Evolutionary conservation across 2,329 filamentous ascomycete species (phyloP).

Genomic region (Aspergillus ustus): DNA sequence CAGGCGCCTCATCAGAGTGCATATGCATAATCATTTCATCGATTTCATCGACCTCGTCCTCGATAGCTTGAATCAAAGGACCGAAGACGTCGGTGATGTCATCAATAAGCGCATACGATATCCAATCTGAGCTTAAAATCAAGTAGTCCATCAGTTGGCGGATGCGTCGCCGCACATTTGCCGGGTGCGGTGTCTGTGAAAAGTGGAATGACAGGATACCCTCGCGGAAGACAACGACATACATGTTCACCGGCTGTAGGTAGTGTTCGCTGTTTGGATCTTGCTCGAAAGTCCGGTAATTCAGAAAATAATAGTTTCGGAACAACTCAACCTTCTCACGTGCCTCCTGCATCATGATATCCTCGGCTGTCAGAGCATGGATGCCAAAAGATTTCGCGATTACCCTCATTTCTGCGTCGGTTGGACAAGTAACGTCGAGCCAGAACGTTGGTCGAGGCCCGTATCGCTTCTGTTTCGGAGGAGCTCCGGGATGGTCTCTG

Average conservation of each 20-base stretch:
- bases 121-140: constrained; percentile 93
- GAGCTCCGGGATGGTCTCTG: constrained; percentile 26
- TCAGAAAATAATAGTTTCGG: constrained; percentile 97
- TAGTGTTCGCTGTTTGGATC: constrained; percentile 88
- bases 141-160: constrained; percentile 93
- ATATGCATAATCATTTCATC: constrained; percentile 87
- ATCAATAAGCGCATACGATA: constrained; percentile 96
- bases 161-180: constrained; percentile 91
- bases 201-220: constrained; percentile 97
- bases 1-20: constrained; percentile 61
- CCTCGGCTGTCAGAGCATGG: constrained; percentile 91
- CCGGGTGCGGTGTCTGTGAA: constrained; percentile 91
- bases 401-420: constrained; percentile 93
- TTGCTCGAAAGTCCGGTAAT: constrained; percentile 97
- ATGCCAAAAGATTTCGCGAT: constrained; percentile 93
- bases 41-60: constrained; percentile 96
- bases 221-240: constrained; percentile 94
- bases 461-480: constrained; percentile 55
- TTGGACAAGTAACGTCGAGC: constrained; percentile 90
- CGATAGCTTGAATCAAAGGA: constrained; percentile 88
- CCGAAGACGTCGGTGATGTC: constrained; percentile 97
- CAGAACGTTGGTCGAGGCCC: constrained; percentile 94
- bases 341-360: constrained; percentile 96
- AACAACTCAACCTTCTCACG: constrained; percentile 98
- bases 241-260: constrained; percentile 95